These are phyloP conservation scores for Saccharomycopsis fibuligera DNA, from an alignment of 805 yeast genomes.

Conservation along the genomic window DNA sequence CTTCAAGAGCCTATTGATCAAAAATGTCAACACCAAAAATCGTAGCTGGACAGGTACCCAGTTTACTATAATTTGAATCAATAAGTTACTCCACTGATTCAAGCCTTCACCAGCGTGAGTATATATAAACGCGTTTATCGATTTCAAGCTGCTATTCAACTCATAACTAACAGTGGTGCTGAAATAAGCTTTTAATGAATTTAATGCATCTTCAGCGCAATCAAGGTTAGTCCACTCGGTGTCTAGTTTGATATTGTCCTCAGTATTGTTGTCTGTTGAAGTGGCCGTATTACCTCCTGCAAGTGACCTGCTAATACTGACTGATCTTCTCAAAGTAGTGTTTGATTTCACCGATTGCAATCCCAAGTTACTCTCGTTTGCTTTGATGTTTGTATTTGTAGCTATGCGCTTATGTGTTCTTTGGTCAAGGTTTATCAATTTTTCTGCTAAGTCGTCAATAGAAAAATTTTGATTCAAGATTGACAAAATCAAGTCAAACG, in stretches of 20 bases:
- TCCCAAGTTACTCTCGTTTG: background rate
- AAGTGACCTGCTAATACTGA: conserved; percentile 1
- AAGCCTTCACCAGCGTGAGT: conserved; percentile 24
- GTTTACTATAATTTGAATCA: conserved; percentile 59
- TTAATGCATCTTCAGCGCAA: conserved; percentile 25
- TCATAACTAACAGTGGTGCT: conserved; percentile 58
- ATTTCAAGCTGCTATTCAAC: conserved; percentile 48
- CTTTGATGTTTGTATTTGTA: background rate
- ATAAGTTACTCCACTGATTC: conserved; percentile 45
- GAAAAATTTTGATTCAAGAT: conserved; percentile 5
- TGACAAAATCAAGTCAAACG: conserved; percentile 10
- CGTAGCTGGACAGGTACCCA: conserved; percentile 80
- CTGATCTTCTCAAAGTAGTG: conserved; percentile 3
- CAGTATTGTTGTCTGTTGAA: conserved; percentile 11
- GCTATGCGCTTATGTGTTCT: background rate
- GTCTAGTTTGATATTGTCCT: conserved; percentile 16
- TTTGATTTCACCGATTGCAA: background rate
- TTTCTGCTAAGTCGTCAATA: conserved; percentile 4
- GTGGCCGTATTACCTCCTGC: background rate
- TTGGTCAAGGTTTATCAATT: conserved; percentile 3
- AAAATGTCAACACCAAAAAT: conserved; percentile 52
- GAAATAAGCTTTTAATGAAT: conserved; percentile 52
- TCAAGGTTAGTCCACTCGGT: conserved; percentile 15
- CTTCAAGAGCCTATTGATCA: conserved; percentile 31
- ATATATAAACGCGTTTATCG: conserved; percentile 42